Evolutionary conservation across 371 early-diverging fungal genomes (phyloP).

Genomic region (Dichotomocladium elegans): DNA sequence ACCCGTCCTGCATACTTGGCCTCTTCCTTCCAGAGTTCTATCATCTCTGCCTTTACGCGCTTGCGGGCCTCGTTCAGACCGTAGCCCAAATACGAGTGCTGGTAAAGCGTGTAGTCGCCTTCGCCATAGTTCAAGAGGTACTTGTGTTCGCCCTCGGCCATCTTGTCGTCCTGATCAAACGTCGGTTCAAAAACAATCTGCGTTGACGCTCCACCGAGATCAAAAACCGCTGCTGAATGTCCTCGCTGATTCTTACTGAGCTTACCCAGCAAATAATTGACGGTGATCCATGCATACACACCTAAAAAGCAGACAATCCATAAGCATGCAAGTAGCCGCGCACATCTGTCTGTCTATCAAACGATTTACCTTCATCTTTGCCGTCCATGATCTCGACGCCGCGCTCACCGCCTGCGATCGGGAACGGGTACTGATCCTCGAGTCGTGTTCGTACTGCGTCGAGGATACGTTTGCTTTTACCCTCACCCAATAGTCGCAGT

Average conservation of each 20-base stretch:
- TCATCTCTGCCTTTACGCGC: conserved; percentile 22
- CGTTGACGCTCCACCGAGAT: conserved; percentile 94
- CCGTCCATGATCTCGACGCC: conserved; percentile 95
- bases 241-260: conserved; percentile 38
- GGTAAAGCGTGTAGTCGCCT: conserved; percentile 76
- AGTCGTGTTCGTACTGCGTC: conserved; percentile 67
- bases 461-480: conserved; percentile 68
- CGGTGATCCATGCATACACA: conserved; percentile 97
- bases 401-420: conserved; percentile 52
- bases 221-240: conserved; percentile 89
- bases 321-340: neutral
- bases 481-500: conserved; percentile 72
- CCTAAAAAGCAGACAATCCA: conserved; percentile 34
- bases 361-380: conserved; percentile 81
- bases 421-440: conserved; percentile 77
- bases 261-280: conserved; percentile 83
- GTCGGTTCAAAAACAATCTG: conserved; percentile 95
- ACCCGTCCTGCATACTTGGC: conserved; percentile 12
- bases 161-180: conserved; percentile 28
- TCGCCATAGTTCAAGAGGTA: conserved; percentile 68
- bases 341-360: neutral
- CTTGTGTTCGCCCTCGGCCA: conserved; percentile 66
- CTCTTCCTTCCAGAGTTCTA: conserved; percentile 25
- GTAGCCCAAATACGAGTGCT: conserved; percentile 91
- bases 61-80: conserved; percentile 84